phyloP scores from a whole-genome alignment of 805 yeast genomes.

The Saccharomycopsis selenospora region DNA sequence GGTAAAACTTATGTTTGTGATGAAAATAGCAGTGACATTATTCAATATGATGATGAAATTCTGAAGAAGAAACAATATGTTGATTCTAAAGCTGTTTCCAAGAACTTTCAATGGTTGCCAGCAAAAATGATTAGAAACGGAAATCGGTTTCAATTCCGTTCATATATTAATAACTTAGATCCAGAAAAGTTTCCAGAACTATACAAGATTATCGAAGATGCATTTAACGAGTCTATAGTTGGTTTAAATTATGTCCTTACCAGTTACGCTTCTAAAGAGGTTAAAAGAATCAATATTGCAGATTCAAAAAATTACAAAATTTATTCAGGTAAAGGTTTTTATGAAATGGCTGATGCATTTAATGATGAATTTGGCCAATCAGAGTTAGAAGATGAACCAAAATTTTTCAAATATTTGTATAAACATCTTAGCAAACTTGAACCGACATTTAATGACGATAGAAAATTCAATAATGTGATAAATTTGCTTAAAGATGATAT shows the following conservation, averaged over 20 bases:
- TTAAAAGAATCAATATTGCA: neutral
- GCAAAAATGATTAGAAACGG: conserved; percentile 17
- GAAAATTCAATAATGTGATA: neutral
- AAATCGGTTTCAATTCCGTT: conserved; percentile 24
- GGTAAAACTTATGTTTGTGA: conserved; percentile 26
- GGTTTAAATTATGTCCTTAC: conserved; percentile 30
- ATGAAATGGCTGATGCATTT: too few relatives aligned
- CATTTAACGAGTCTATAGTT: conserved; percentile 30
- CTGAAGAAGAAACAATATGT: too few relatives aligned
- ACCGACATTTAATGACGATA: too few relatives aligned
- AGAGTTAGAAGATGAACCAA: too few relatives aligned
- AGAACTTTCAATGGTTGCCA: conserved; percentile 36
- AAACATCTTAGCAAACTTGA: too few relatives aligned
- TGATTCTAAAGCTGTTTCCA: conserved; percentile 18
- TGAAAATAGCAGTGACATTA: neutral
- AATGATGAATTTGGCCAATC: too few relatives aligned
- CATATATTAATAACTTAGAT: conserved; percentile 37
- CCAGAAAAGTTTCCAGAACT: conserved; percentile 27
- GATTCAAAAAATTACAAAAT: too few relatives aligned
- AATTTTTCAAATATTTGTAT: too few relatives aligned
- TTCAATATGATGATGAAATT: neutral
- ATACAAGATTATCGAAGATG: conserved; percentile 28
- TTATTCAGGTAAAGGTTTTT: too few relatives aligned
- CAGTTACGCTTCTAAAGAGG: conserved; percentile 8
- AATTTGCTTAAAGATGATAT: neutral